These are phyloP conservation scores for Leccinum olivaceopallidum DNA, from an alignment of 768 basidiomycete species.

Conservation along the genomic window DNA sequence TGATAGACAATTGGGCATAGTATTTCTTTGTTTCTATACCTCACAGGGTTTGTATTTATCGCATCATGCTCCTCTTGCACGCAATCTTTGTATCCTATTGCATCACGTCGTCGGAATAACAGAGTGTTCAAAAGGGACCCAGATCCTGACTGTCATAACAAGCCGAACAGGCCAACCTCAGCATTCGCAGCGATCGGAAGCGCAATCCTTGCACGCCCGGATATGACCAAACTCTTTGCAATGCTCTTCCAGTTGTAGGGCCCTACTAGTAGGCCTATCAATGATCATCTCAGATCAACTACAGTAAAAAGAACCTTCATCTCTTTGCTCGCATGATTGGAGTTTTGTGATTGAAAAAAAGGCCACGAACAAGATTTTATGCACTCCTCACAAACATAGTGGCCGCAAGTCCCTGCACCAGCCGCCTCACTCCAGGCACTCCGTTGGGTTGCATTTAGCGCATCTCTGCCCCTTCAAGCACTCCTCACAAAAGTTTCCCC, in stretches of 20 bases:
- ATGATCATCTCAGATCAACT: no score
- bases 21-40: slow-evolving; percentile 7
- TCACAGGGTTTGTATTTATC: not conserved
- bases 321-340: no score
- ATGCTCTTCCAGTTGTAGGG: slow-evolving; percentile 43
- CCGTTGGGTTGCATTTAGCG: slow-evolving; percentile 9
- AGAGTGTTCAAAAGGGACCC: slow-evolving; percentile 9
- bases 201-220: no score
- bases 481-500: no score
- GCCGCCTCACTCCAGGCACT: slow-evolving; percentile 1
- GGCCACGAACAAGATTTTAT: no score
- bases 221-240: slow-evolving; percentile 42
- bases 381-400: no score
- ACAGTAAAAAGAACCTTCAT: no score
- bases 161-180: slow-evolving; percentile 32
- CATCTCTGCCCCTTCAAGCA: slow-evolving; percentile 1
- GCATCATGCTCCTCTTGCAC: slow-evolving; percentile 10
- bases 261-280: no score
- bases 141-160: slow-evolving; percentile 30
- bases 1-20: slow-evolving; percentile 89
- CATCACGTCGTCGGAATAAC: slow-evolving; percentile 18
- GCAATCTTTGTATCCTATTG: slow-evolving; percentile 20
- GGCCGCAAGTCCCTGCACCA: not conserved
- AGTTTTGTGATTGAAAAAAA: no score
- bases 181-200: no score